phyloP scores from a whole-genome alignment of 495 filamentous ascomycete species.

The Sabuloglossum arenarium region DNA sequence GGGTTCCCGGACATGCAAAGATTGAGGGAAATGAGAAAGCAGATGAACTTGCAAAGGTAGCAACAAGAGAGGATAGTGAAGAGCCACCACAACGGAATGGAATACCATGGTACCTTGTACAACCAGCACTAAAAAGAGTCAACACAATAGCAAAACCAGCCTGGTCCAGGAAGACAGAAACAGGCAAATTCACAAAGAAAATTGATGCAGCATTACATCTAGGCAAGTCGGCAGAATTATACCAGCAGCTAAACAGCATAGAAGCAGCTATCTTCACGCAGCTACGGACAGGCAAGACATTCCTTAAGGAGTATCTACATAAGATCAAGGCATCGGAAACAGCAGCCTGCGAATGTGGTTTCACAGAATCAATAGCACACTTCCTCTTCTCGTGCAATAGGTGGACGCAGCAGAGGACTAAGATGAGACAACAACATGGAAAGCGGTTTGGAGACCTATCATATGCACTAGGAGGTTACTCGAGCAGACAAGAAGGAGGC shows the following conservation, averaged over 20 bases:
- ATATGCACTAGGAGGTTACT: constrained; percentile 10
- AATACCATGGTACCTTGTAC: constrained; percentile 6
- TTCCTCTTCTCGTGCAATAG: constrained; percentile 10
- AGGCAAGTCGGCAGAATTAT: constrained; percentile 7
- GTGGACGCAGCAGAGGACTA: constrained; percentile 7
- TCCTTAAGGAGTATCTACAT: constrained; percentile 8
- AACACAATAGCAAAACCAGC: constrained; percentile 1
- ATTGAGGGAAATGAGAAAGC: constrained; percentile 7
- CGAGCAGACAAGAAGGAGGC: constrained; percentile 8
- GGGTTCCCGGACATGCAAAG: constrained; percentile 6
- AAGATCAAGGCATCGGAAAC: constrained; percentile 9
- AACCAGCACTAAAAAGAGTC: constrained; percentile 6
- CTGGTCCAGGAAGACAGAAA: not conserved
- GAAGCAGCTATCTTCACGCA: constrained; percentile 9
- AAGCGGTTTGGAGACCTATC: constrained; percentile 8
- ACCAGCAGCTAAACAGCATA: constrained; percentile 8
- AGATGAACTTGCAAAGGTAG: constrained; percentile 6
- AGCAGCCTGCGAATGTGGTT: constrained; percentile 7
- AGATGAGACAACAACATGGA: constrained; percentile 8
- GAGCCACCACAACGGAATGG: constrained; percentile 6
- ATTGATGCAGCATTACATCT: constrained; percentile 10
- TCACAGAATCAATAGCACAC: constrained; percentile 6
- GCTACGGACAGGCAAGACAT: constrained; percentile 8
- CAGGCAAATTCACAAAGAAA: constrained; percentile 10
- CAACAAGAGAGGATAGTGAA: constrained; percentile 7